phyloP scores from a whole-genome alignment of 202 grass and related monocot genomes.

The Musa balbisiana region DNA sequence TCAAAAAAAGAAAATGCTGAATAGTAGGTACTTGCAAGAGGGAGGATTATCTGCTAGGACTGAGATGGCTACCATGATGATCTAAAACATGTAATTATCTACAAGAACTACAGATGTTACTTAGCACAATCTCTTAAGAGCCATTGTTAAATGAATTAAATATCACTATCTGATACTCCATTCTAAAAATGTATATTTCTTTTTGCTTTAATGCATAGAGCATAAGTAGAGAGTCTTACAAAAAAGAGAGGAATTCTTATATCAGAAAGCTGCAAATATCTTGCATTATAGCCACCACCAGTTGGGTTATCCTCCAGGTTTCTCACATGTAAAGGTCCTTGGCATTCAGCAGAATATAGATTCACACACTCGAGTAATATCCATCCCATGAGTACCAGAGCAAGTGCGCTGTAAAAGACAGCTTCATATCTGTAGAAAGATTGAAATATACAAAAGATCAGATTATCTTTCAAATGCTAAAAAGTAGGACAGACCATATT shows the following conservation, averaged over 20 bases:
- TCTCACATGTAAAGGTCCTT: conserved; percentile 26
- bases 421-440: conserved; percentile 73
- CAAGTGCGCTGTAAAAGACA: conserved; percentile 84
- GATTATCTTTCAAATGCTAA: conserved; percentile 13
- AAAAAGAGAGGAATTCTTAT: conserved; percentile 86
- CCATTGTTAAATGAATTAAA: too few species aligned
- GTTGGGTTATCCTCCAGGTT: conserved; percentile 30
- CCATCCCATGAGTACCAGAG: conserved; percentile 83
- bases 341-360: conserved; percentile 47
- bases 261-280: conserved; percentile 70
- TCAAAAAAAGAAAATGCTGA: too few species aligned
- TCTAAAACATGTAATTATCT: too few species aligned
- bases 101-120: too few species aligned
- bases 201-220: conserved; percentile 1
- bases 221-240: conserved; percentile 44
- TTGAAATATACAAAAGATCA: conserved; percentile 20
- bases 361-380: conserved; percentile 71
- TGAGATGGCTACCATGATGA: too few species aligned
- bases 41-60: too few species aligned
- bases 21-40: too few species aligned
- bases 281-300: conserved; percentile 46
- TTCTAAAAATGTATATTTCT: neutral
- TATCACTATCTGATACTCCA: neutral
- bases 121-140: too few species aligned
- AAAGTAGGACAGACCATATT: neutral